Evolutionary conservation across 345 rosid genomes (phyloP), one percentile per base, ranked within the genome.

Genomic region (Aethionema arabicum): DNA sequence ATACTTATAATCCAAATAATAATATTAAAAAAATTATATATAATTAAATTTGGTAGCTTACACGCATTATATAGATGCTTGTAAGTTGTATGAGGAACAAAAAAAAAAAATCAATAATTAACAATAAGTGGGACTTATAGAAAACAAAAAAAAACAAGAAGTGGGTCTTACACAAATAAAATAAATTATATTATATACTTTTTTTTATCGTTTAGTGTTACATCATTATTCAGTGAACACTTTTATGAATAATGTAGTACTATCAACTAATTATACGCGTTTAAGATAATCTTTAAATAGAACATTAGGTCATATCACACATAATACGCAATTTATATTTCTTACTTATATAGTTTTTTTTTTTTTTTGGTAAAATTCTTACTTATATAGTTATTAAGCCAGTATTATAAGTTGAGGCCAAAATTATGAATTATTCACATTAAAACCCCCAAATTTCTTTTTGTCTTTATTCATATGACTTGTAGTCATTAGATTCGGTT

Each of bases 171-270:
- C 1, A 51, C 31, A 6, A 9, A 31, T 39, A 40, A 31, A 39
- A 30, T 50, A 51, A 37, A 40, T 39, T 6, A 52, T 21, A 21
- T 37, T 37, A 37, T 37, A 37, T 37, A 2, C 0, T 21, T 21
- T 21, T 21, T 15, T 43, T 60, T 15, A 67, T 50, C 63, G 57
- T 47, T 33, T 66, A 56, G 43, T 48, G 49, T 47, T 52, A 31
- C 61, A 60, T 68, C 66, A 60, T 12, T 41, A 59, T 68, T 33
- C 66, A 52, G 52, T 52, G 55, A 51, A 68, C 40, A 68, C 11
- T 59, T 21, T 51, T 11, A 44, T 40, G 29, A 43, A 50, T 12
- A 37, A 36, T 33, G 42, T 15, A 44, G 15, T n/a, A 15, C 7
- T 4, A 7, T 11, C 35, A 6, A 13, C 32, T 29, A 48, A 48